Percentiles rank a stretch among this genome's conserved stretches.
Conservation (phyloP, 495 filamentous ascomycete genomes). For the Aspergillus ellipticus region DNA sequence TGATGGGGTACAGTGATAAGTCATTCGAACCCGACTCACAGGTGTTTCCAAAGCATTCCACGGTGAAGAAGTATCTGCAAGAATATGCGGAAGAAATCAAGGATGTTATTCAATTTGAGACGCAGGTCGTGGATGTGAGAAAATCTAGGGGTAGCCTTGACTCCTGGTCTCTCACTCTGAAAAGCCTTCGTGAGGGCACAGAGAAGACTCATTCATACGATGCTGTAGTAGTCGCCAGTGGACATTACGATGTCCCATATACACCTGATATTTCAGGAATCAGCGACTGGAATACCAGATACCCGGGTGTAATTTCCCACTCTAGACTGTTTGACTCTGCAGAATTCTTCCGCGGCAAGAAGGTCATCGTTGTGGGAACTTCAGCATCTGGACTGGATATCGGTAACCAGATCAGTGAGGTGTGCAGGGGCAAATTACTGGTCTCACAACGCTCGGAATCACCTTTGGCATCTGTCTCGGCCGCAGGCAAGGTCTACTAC, state of each 20-base stretch:
- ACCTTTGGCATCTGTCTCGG: constrained; percentile 22
- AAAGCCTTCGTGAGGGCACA: constrained; percentile 40
- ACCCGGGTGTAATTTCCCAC: constrained; percentile 68
- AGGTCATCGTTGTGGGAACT: constrained; percentile 74
- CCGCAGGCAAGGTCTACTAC: constrained; percentile 46
- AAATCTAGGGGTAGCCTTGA: constrained; percentile 15
- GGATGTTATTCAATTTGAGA: constrained; percentile 52
- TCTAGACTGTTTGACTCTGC: constrained; percentile 74
- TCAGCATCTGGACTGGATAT: constrained; percentile 79
- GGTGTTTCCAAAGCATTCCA: constrained; percentile 67
- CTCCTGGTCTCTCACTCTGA: constrained; percentile 54
- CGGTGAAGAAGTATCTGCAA: constrained; percentile 69
- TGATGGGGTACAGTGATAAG: constrained; percentile 79
- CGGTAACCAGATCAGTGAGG: constrained; percentile 62
- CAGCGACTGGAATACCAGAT: constrained; percentile 48
- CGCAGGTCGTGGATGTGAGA: constrained; percentile 52
- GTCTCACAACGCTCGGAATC: constrained; percentile 49
- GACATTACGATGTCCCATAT: constrained; percentile 72
- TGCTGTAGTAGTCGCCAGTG: constrained; percentile 79
- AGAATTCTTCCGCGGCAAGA: constrained; percentile 55
- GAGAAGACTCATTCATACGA: constrained; percentile 49
- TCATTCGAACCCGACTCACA: constrained; percentile 57
- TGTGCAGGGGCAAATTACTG: constrained; percentile 49
- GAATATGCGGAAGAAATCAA: constrained; percentile 65
- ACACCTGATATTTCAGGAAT: constrained; percentile 64